Percentiles rank a stretch among this genome's conserved stretches.
phyloP scores from a whole-genome alignment of 192 early-diverging fungal genomes.

The Coemansia sp. region DNA sequence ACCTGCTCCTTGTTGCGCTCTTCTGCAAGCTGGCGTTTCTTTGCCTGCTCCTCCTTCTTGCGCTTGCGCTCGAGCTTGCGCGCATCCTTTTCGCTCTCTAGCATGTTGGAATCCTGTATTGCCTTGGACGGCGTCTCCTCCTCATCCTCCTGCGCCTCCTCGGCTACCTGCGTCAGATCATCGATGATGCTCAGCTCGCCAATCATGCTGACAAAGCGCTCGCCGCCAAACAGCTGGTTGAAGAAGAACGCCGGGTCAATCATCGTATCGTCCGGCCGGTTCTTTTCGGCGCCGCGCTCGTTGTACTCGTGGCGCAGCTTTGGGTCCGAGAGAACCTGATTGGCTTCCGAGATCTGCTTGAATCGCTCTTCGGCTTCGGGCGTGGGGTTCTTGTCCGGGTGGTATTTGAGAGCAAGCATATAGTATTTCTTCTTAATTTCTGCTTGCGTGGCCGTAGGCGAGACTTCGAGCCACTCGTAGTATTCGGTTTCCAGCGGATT shows the following conservation, averaged over 20 bases:
- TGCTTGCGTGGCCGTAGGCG: constrained; percentile 66
- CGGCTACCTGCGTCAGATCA: constrained; percentile 83
- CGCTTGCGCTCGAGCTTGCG: constrained; percentile 59
- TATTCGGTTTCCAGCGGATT: constrained; percentile 78
- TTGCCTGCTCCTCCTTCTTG: constrained; percentile 58
- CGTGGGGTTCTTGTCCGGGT: constrained; percentile 58
- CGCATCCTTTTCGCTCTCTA: constrained; percentile 39
- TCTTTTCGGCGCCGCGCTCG: constrained; percentile 69
- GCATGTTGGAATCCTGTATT: constrained; percentile 20
- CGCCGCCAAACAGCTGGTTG: constrained; percentile 94
- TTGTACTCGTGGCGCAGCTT: constrained; percentile 86
- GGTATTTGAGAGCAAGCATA: constrained; percentile 57
- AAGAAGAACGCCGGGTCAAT: constrained; percentile 95
- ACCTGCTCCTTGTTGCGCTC: constrained; percentile 64
- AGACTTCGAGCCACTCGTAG: constrained; percentile 85
- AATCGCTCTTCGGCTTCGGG: constrained; percentile 66
- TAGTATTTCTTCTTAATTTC: constrained; percentile 94
- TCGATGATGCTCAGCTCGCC: constrained; percentile 95
- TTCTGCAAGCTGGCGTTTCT: constrained; percentile 62
- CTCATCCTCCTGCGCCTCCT: constrained; percentile 60
- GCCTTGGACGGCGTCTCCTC: constrained; percentile 32
- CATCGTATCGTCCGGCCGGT: constrained; percentile 60
- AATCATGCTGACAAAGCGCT: constrained; percentile 95
- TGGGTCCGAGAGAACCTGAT: constrained; percentile 93
- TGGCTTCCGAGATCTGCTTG: constrained; percentile 95